Percentiles rank a stretch among this genome's conserved stretches.
phyloP scores from a whole-genome alignment of 257 asterid species.

The Verbascum thapsus region DNA sequence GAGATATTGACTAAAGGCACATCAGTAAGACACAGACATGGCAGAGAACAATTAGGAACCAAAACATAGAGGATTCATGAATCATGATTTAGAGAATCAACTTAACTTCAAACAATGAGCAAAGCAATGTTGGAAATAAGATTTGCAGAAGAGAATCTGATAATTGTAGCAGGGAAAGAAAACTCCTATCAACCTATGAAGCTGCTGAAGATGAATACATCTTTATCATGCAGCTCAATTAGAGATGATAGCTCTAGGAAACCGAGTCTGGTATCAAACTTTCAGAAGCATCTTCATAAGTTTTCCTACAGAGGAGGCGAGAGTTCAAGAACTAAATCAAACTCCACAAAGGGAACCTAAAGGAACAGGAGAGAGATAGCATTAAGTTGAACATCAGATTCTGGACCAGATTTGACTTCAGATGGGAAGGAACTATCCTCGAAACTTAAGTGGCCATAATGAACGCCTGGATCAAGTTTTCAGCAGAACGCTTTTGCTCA shows the following conservation, averaged over 20 bases:
- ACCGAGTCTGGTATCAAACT: conserved; percentile 31
- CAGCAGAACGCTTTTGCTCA: conserved; percentile 91
- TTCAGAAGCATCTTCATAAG: conserved; percentile 40
- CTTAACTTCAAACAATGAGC: conserved; percentile 39
- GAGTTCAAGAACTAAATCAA: conserved; percentile 35
- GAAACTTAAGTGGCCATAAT: conserved; percentile 75
- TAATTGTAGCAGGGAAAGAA: conserved; percentile 45
- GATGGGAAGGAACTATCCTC: conserved; percentile 30
- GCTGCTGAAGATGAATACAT: conserved; percentile 48
- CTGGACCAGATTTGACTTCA: conserved; percentile 37
- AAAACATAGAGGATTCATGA: conserved; percentile 33
- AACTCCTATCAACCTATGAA: conserved; percentile 41
- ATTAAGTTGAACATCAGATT: conserved; percentile 26
- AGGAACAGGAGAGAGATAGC: conserved; percentile 46
- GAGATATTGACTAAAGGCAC: conserved; percentile 28
- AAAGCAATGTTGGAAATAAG: conserved; percentile 41
- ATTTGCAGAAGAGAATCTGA: conserved; percentile 38
- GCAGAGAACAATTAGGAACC: conserved; percentile 37
- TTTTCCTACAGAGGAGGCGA: conserved; percentile 47
- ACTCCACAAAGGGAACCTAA: conserved; percentile 43
- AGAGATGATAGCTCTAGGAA: conserved; percentile 40
- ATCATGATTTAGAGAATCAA: conserved; percentile 31
- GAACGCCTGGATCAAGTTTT: conserved; percentile 92
- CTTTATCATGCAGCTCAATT: conserved; percentile 42
- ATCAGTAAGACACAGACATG: conserved; percentile 30